Percentiles rank a stretch among this genome's conserved stretches.
Conservation (phyloP, 2,329 filamentous ascomycete genomes). For the Pyricularia grisea region DNA sequence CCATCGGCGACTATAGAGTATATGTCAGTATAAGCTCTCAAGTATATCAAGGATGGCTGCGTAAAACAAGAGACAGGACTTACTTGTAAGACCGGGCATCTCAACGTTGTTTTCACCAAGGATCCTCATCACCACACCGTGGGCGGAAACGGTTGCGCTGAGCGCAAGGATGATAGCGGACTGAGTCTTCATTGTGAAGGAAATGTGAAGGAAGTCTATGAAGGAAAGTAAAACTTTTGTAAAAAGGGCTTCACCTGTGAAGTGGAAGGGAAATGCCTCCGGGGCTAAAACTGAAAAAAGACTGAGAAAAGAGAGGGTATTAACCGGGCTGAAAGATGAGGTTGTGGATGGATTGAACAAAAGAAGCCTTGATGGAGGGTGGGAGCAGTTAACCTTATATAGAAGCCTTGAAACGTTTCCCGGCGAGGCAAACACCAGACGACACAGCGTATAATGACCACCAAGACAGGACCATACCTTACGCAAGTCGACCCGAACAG, state of each 20-base stretch:
- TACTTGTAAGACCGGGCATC: conserved; percentile 48
- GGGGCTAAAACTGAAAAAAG: not conserved
- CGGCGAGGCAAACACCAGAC: not conserved
- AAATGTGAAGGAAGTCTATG: not conserved
- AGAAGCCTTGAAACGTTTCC: not conserved
- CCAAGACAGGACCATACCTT: not conserved
- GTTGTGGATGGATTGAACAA: not conserved
- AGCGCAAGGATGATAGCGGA: conserved; percentile 21
- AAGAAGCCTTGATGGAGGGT: not conserved
- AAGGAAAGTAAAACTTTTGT: not conserved
- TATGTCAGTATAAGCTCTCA: not conserved
- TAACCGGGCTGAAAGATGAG: not conserved
- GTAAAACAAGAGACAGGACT: not conserved
- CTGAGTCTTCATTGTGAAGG: conserved; percentile 1
- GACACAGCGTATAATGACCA: not conserved
- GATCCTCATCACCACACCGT: conserved; percentile 48
- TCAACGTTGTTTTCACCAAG: conserved; percentile 51
- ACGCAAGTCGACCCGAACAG: not conserved
- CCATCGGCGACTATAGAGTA: conserved; percentile 41
- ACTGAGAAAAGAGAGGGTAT: not conserved
- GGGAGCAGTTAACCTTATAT: not conserved
- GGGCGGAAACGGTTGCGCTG: conserved; percentile 34
- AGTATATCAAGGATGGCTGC: not conserved
- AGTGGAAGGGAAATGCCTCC: not conserved
- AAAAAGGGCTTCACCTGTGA: not conserved